A percentile compares a stretch with the other conserved stretches of the same genome.
These are phyloP conservation scores for Agaricus blazei DNA, from an alignment of 768 basidiomycete genomes.

Conservation along the genomic window DNA sequence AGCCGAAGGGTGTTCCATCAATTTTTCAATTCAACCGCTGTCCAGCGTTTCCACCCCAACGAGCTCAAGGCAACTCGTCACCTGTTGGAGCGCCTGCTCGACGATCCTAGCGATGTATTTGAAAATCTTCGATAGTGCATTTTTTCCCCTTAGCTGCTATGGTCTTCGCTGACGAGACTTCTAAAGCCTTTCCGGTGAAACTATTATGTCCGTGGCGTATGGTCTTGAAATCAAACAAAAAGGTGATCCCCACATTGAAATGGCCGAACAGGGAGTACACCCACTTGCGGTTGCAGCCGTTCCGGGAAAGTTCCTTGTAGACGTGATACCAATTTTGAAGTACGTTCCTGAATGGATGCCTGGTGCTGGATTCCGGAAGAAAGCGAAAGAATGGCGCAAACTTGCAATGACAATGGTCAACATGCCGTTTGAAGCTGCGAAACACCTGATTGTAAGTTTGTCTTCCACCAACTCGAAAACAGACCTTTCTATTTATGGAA, in stretches of 20 bases:
- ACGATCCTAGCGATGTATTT: conserved; percentile 15
- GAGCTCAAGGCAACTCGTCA: conserved; percentile 21
- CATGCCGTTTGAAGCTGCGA: conserved; percentile 27
- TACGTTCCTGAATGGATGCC: conserved; percentile 28
- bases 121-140: conserved; percentile 3
- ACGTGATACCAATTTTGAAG: conserved; percentile 21
- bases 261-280: conserved; percentile 18
- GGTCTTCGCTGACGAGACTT: not conserved
- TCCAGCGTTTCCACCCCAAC: conserved; percentile 18
- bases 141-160: not conserved
- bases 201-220: conserved; percentile 28
- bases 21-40: conserved; percentile 23
- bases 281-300: conserved; percentile 18
- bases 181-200: conserved; percentile 26
- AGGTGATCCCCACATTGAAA: conserved; percentile 25
- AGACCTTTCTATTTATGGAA: not conserved
- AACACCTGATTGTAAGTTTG: conserved; percentile 24
- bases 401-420: conserved; percentile 28
- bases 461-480: not conserved
- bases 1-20: conserved; percentile 26
- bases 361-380: conserved; percentile 29
- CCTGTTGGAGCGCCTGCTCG: conserved; percentile 22
- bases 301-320: conserved; percentile 27
- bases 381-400: conserved; percentile 33
- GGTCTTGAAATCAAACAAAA: conserved; percentile 26